Base-by-base conservation (phyloP, 345 rosid genomes). In the Eucalyptus albens region DNA sequence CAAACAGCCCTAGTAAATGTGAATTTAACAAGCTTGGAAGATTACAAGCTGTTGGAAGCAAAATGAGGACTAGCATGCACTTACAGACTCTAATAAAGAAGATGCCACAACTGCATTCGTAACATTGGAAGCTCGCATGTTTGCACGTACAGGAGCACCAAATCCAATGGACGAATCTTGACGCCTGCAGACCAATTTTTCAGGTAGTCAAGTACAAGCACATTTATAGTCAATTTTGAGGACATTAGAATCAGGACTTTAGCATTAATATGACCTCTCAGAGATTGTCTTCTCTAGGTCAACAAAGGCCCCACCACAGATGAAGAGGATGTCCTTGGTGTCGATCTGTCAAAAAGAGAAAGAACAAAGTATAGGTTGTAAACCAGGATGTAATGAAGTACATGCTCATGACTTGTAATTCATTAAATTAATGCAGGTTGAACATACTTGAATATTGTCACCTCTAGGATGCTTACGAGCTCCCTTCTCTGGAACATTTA, bases 401-500 rank as follows among this genome's bases (percentile, higher is more conserved):
- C 22, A 49, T 24, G 19, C 37, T 81, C 45, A 31, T 9, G 40
- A n/a, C 40, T 12, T 17, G 29, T 37, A 22, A 80, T 88, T 82
- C 17, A 42, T 88, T 11, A 82, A 27, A 83, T 4, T 5, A 19
- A 87, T 50, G 47, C 50, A 50, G 31, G 22, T 24, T 42, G 67
- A 40, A 86, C 50, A n/a, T 93, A 97, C 99, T 99, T 98, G 99
- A 92, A 98, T 98, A 92, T 98, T 97, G 91, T 98, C 99, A 88
- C 99, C 99, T 92, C 99, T 94, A 42, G 99, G 99, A 92, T 98
- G 99, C 94, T 98, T 98, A 85, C 99, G 93, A 92, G 99, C 99
- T 89, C 99, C 99, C 92, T 98, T 97, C 93, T 97, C 99, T 51
- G 99, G 99, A 89, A 98, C 99, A 94, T 96, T 98, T 90, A 98